A percentile compares a stretch with the other conserved stretches of the same genome.
Evolutionary conservation across 225 moss, liverwort and hornwort genomes (phyloP).

Genomic region (Asterella californica): DNA sequence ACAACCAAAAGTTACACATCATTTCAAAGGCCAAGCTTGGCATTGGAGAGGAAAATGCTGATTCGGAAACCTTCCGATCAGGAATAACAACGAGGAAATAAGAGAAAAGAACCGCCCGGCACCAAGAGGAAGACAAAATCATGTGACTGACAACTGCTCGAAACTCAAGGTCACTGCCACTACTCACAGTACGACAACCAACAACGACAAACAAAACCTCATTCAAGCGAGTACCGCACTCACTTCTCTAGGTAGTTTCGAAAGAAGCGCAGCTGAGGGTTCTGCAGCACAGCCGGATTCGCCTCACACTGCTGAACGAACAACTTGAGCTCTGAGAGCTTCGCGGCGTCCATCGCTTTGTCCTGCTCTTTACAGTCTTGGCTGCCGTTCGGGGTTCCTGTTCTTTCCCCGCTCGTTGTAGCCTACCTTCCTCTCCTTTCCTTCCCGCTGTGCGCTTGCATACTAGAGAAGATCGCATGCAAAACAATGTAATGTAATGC

Average conservation of each 20-base stretch:
- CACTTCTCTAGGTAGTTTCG: conserved; percentile 83
- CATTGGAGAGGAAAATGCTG: too few relatives aligned
- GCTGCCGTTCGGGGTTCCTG: background rate
- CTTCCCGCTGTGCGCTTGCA: too few relatives aligned
- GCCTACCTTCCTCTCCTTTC: too few relatives aligned
- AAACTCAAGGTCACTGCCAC: background rate
- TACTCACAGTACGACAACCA: background rate
- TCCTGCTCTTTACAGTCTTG: background rate
- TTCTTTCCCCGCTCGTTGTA: too few relatives aligned
- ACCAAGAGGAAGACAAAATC: background rate
- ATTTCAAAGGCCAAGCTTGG: too few relatives aligned
- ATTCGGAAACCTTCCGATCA: too few relatives aligned
- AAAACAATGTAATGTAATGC: too few relatives aligned
- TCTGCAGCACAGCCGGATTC: conserved; percentile 65
- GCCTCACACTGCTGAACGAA: conserved; percentile 88
- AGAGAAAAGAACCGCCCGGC: too few relatives aligned
- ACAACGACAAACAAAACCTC: background rate
- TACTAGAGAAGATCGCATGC: too few relatives aligned
- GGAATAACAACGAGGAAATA: too few relatives aligned
- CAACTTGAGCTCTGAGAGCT: conserved; percentile 77
- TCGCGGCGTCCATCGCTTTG: conserved; percentile 66
- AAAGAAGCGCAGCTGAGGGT: conserved; percentile 75
- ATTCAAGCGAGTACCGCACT: conserved; percentile 16
- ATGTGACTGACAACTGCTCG: too few relatives aligned
- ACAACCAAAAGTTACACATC: too few relatives aligned